Evolutionary conservation across 495 filamentous ascomycete genomes (phyloP).

Genomic region (Podospora anserina): DNA sequence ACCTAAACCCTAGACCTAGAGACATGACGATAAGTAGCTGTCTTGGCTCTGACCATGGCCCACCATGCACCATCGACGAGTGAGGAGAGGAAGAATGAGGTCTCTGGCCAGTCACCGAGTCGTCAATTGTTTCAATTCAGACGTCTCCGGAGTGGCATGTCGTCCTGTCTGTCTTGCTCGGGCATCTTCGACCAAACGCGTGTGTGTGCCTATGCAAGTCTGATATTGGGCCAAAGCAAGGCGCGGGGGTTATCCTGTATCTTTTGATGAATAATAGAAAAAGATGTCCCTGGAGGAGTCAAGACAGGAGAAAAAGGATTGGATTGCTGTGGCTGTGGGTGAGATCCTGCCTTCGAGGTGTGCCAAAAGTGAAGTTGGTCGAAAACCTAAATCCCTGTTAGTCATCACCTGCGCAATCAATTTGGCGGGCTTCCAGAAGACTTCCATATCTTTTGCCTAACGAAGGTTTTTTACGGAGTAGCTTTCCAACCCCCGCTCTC

Average conservation of each 20-base stretch:
- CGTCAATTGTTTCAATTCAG: neutral
- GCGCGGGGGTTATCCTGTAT: neutral
- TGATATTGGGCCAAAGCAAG: neutral
- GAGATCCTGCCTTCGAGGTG: neutral
- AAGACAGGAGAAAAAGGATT: neutral
- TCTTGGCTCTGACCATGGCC: neutral
- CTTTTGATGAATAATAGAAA: neutral
- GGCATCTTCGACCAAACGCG: too few relatives aligned
- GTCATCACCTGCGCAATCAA: neutral
- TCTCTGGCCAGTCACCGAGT: neutral
- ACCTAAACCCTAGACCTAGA: neutral
- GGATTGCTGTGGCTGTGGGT: neutral
- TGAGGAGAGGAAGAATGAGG: neutral
- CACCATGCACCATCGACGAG: neutral
- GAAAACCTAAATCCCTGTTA: neutral
- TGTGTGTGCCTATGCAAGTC: neutral
- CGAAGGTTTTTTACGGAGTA: neutral
- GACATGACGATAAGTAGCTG: neutral
- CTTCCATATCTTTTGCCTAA: neutral
- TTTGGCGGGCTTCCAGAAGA: neutral
- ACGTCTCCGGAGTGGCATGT: neutral
- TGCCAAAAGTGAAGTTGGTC: neutral
- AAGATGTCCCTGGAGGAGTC: neutral
- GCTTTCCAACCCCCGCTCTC: neutral
- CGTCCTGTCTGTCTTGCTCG: neutral